Conservation (phyloP, 371 early-diverging fungal genomes). For the Chytridium lagenaria region DNA sequence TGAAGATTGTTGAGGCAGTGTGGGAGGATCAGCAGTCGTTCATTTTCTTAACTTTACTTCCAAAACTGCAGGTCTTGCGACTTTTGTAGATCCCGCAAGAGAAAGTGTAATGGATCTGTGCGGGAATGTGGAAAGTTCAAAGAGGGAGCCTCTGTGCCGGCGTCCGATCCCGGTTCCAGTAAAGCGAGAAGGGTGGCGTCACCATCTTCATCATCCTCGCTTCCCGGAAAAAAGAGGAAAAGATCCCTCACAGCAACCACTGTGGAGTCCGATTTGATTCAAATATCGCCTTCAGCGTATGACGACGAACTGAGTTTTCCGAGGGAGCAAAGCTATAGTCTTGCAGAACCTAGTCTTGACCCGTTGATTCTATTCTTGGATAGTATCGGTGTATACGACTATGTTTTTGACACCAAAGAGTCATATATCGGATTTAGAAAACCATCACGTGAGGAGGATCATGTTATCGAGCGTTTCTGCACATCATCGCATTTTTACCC, state of each 20-base stretch:
- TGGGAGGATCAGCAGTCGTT: too few relatives aligned
- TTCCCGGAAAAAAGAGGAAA: background rate
- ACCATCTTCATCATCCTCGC: background rate
- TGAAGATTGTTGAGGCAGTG: too few relatives aligned
- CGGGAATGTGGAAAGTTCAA: background rate
- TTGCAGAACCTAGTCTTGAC: background rate
- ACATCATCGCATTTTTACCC: background rate
- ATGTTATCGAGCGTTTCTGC: background rate
- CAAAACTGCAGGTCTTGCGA: constrained; percentile 16
- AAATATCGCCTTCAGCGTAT: background rate
- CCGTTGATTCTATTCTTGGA: constrained; percentile 1
- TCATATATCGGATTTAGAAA: too few relatives aligned
- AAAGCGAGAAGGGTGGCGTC: background rate
- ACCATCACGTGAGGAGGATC: background rate
- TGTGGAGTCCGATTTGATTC: too few relatives aligned
- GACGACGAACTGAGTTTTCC: background rate
- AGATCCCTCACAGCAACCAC: background rate
- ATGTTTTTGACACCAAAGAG: background rate
- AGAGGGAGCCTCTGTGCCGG: background rate
- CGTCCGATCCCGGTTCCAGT: background rate
- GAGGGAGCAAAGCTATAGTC: background rate
- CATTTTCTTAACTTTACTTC: too few relatives aligned
- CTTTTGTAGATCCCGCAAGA: background rate
- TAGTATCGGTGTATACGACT: background rate
- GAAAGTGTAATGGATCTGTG: background rate